Evolutionary conservation across 805 yeast genomes (phyloP).

Genomic region (Sporopachydermia lactativora): DNA sequence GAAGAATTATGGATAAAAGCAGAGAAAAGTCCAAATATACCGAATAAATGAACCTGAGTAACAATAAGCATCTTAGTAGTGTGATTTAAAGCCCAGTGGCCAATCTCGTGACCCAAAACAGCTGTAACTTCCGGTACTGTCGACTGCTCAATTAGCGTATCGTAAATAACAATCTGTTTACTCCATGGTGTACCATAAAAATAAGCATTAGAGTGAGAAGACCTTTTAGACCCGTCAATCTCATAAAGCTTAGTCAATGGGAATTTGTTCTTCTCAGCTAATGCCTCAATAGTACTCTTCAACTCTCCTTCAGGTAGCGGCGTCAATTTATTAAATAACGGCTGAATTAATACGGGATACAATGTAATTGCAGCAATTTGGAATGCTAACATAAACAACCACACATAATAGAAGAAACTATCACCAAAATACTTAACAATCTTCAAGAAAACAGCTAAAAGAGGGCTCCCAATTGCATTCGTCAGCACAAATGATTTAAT

Average conservation of each 20-base stretch:
- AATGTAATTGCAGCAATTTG: slow-evolving; percentile 66
- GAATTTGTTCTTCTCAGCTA: slow-evolving; percentile 65
- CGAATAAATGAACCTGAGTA: slow-evolving; percentile 48
- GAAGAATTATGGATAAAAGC: slow-evolving; percentile 70
- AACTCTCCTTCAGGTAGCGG: slow-evolving; percentile 87
- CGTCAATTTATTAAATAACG: slow-evolving; percentile 80
- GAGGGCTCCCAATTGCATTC: slow-evolving; percentile 52
- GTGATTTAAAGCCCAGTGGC: slow-evolving; percentile 93
- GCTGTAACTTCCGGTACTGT: slow-evolving; percentile 76
- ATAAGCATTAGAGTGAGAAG: slow-evolving; percentile 94
- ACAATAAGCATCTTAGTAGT: slow-evolving; percentile 60
- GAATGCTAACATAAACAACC: slow-evolving; percentile 54
- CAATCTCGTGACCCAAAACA: slow-evolving; percentile 95
- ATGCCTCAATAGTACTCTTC: slow-evolving; percentile 62
- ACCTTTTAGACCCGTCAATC: slow-evolving; percentile 93
- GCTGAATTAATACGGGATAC: slow-evolving; percentile 78
- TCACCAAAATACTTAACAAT: slow-evolving; percentile 73
- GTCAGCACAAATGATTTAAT: slow-evolving; percentile 45
- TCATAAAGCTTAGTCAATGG: slow-evolving; percentile 80
- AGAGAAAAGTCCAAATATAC: slow-evolving; percentile 60
- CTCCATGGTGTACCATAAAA: slow-evolving; percentile 95
- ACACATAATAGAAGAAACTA: slow-evolving; percentile 65
- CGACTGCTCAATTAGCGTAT: slow-evolving; percentile 75
- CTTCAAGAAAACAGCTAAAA: slow-evolving; percentile 61
- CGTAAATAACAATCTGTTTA: slow-evolving; percentile 88